A percentile compares a stretch with the other conserved stretches of the same genome.
Conservation (phyloP, 2,329 filamentous ascomycete species). For the Cyphellophora attinorum region DNA sequence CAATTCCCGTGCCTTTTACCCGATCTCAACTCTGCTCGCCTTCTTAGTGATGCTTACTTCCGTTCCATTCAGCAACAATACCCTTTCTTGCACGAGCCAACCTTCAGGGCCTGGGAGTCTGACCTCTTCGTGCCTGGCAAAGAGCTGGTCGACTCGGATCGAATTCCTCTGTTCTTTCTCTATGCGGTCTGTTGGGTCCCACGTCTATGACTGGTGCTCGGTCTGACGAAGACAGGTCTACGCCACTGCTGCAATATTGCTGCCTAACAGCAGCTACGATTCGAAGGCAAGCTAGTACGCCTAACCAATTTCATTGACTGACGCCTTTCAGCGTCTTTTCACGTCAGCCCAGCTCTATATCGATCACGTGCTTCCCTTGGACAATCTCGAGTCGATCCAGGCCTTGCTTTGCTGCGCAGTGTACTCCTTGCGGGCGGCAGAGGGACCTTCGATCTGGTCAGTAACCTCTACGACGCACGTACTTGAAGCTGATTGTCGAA, state of each 20-base stretch:
- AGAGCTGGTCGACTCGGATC: conserved; percentile 3
- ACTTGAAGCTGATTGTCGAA: neutral
- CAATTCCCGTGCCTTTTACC: conserved; percentile 13
- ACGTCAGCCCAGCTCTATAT: conserved; percentile 12
- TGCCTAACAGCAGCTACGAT: conserved; percentile 9
- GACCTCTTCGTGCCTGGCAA: conserved; percentile 13
- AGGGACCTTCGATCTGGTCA: conserved; percentile 21
- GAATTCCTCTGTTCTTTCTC: conserved; percentile 18
- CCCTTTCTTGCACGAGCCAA: conserved; percentile 28
- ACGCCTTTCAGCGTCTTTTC: conserved; percentile 15
- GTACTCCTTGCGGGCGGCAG: conserved; percentile 20
- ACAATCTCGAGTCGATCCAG: conserved; percentile 19
- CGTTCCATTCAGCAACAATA: conserved; percentile 29
- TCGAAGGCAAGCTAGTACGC: too few species aligned
- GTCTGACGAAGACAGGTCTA: conserved; percentile 16
- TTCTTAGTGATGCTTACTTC: conserved; percentile 25
- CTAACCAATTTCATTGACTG: too few species aligned
- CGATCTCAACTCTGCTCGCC: conserved; percentile 7
- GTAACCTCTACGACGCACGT: neutral
- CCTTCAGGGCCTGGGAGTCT: conserved; percentile 23
- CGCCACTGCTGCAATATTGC: conserved; percentile 17
- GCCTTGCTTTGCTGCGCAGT: conserved; percentile 18
- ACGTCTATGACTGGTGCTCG: too few species aligned
- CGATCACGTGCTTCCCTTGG: conserved; percentile 14
- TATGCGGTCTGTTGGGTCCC: too few species aligned